These are phyloP conservation scores for Nannochloris sp. DNA, from an alignment of 139 green algal species.

Conservation along the genomic window DNA sequence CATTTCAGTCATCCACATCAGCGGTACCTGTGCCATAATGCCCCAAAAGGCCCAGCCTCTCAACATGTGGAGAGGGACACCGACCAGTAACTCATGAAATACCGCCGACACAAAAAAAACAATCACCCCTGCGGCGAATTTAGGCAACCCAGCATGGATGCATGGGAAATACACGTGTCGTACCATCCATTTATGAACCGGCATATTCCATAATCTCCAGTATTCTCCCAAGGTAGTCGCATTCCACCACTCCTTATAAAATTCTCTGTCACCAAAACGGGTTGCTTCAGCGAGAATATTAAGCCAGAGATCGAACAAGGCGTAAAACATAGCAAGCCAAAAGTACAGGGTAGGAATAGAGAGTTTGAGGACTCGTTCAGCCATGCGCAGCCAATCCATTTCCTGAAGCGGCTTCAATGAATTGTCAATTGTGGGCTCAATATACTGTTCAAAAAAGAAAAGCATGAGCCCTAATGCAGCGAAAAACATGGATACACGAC, in stretches of 20 bases:
- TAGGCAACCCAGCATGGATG: conserved; percentile 33
- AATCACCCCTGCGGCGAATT: conserved; percentile 38
- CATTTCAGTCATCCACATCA: conserved; percentile 59
- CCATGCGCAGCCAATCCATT: conserved; percentile 58
- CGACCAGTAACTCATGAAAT: conserved; percentile 81
- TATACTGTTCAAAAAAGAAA: conserved; percentile 75
- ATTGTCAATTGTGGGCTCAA: conserved; percentile 73
- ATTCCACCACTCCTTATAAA: conserved; percentile 98
- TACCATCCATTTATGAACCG: conserved; percentile 90
- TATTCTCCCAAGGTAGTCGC: conserved; percentile 82
- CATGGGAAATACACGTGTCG: conserved; percentile 85
- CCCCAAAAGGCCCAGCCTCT: conserved; percentile 72
- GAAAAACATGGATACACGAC: not conserved
- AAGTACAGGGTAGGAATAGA: conserved; percentile 83
- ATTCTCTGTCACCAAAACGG: conserved; percentile 87
- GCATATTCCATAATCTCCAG: conserved; percentile 92
- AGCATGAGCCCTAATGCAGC: conserved; percentile 40
- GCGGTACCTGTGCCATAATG: conserved; percentile 72
- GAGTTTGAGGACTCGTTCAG: conserved; percentile 88
- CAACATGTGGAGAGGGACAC: conserved; percentile 81
- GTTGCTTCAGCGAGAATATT: conserved; percentile 87
- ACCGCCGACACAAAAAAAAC: conserved; percentile 77
- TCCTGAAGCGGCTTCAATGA: conserved; percentile 45
- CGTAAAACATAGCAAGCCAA: conserved; percentile 85
- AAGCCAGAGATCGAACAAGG: conserved; percentile 80